Evolutionary conservation across 208 protist species (phyloP).

Genomic region (Acanthamoeba quina): DNA sequence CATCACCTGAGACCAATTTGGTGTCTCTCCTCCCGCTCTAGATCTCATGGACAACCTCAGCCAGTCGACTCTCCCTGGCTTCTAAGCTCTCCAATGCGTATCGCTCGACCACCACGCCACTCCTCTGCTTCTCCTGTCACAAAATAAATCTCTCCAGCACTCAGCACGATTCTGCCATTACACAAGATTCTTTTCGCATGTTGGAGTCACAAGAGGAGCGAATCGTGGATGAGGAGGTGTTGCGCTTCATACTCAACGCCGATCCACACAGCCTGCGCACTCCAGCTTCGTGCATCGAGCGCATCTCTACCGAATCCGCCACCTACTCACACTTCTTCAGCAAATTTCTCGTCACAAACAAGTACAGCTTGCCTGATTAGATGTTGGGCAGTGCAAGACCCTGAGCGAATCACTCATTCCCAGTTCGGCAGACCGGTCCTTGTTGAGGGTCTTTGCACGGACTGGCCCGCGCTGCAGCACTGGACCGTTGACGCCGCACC

Average conservation of each 20-base stretch:
- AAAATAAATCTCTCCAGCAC: not conserved
- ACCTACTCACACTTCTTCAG: slow-evolving; percentile 50
- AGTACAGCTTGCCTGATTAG: not conserved
- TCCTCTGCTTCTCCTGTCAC: not conserved
- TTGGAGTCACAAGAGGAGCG: not conserved
- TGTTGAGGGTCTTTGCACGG: slow-evolving; percentile 16
- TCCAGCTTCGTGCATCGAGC: not conserved
- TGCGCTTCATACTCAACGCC: not conserved
- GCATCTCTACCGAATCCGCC: not conserved
- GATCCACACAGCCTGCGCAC: not conserved
- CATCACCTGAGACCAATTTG: not conserved
- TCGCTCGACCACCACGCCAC: not conserved
- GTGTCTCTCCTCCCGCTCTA: not conserved
- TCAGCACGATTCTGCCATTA: not conserved
- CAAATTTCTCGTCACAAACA: slow-evolving; percentile 37
- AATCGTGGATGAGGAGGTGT: not conserved
- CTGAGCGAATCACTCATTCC: not conserved
- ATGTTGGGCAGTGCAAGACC: not conserved
- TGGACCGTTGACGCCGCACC: not conserved
- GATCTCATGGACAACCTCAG: slow-evolving; percentile 47
- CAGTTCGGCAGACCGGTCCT: not conserved
- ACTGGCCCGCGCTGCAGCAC: slow-evolving; percentile 1
- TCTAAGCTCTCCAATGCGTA: slow-evolving; percentile 1
- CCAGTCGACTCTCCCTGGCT: slow-evolving; percentile 2
- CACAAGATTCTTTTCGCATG: not conserved